Conservation (phyloP, 495 filamentous ascomycete genomes). For the Penicillium steckii region DNA sequence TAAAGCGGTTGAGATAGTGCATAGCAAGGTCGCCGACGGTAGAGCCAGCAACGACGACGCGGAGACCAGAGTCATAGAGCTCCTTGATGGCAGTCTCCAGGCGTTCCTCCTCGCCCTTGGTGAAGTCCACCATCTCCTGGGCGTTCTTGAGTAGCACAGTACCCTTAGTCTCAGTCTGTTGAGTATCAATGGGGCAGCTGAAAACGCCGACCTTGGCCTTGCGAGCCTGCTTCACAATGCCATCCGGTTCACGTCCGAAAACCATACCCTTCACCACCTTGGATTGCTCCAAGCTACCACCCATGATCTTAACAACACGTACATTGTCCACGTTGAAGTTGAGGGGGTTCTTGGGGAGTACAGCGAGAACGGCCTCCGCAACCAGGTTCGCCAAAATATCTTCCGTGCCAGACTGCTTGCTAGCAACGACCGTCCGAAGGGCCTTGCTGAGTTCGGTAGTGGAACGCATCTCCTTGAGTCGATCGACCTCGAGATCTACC, state of each 20-base stretch:
- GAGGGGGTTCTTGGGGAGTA: slow-evolving; percentile 92
- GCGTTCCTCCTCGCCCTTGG: slow-evolving; percentile 91
- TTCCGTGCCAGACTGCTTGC: slow-evolving; percentile 93
- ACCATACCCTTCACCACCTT: slow-evolving; percentile 98
- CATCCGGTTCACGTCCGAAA: slow-evolving; percentile 89
- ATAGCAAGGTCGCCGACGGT: slow-evolving; percentile 93
- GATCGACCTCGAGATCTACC: slow-evolving; percentile 82
- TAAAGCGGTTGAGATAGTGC: slow-evolving; percentile 97
- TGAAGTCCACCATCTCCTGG: slow-evolving; percentile 98
- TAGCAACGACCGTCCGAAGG: slow-evolving; percentile 89
- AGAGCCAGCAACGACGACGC: slow-evolving; percentile 87
- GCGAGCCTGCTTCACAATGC: slow-evolving; percentile 79
- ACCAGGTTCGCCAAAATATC: slow-evolving; percentile 83
- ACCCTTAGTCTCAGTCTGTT: slow-evolving; percentile 99
- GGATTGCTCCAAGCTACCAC: slow-evolving; percentile 88
- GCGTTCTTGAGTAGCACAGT: slow-evolving; percentile 97
- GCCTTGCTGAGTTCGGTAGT: slow-evolving; percentile 87
- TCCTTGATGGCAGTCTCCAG: slow-evolving; percentile 92
- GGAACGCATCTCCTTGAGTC: slow-evolving; percentile 78
- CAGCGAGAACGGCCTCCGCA: slow-evolving; percentile 88
- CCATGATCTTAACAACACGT: slow-evolving; percentile 99
- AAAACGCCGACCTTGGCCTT: slow-evolving; percentile 97
- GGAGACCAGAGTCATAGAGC: slow-evolving; percentile 86
- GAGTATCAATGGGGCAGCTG: slow-evolving; percentile 93
- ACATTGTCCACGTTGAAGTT: slow-evolving; percentile 99